Conservation (phyloP, 2,329 filamentous ascomycete species). For the Colletotrichum sp. region DNA sequence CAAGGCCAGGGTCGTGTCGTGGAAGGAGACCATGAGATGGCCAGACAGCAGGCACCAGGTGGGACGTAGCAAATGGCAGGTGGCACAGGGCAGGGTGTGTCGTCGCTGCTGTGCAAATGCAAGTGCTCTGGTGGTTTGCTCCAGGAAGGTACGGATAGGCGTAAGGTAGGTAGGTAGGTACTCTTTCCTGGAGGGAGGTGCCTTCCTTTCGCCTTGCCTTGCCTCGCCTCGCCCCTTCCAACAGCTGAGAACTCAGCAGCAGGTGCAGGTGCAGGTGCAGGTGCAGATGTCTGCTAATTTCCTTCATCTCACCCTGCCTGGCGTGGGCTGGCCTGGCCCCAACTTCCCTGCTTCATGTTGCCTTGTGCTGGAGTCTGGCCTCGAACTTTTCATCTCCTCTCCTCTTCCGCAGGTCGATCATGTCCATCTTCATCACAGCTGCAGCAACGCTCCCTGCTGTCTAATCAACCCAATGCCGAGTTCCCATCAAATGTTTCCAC, state of each 20-base stretch:
- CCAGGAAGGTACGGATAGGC: neutral
- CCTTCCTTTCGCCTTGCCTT: neutral
- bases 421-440: constrained; percentile 13
- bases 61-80: neutral
- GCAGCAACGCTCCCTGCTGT: constrained; percentile 9
- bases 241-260: neutral
- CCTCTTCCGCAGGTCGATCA: constrained; percentile 1
- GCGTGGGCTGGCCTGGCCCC: neutral
- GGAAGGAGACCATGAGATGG: neutral
- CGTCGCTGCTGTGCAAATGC: neutral
- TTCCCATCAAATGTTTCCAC: neutral
- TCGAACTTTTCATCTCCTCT: constrained; percentile 4
- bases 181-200: neutral
- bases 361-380: constrained; percentile 1
- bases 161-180: neutral
- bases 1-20: neutral
- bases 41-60: neutral
- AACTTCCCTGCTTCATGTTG: neutral
- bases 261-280: neutral
- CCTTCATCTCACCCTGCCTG: neutral
- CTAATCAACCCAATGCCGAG: constrained; percentile 12
- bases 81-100: neutral
- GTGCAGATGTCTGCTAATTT: neutral
- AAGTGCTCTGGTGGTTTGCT: neutral
- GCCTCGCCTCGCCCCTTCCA: neutral